Evolutionary conservation across 257 asterid genomes (phyloP), one percentile per base, ranked within the genome.

Genomic region (Solanum stenotomum): DNA sequence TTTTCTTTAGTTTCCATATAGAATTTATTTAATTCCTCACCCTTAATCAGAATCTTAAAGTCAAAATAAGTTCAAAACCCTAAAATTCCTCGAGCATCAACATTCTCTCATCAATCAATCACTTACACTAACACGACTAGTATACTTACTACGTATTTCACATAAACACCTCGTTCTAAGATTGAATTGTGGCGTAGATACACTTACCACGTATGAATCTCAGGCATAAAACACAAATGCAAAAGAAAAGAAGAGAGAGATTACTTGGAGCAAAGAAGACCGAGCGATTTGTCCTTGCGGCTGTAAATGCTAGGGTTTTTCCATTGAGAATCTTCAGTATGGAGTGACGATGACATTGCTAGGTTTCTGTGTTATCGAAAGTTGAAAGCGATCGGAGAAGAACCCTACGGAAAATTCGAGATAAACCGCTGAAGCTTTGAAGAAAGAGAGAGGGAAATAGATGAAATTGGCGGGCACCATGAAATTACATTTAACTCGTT

Each of bases 261-360:
- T 65, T 93, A 93, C 96, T 92, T 92, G 89, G 96, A 87, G 91
- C 95, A 93, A 29, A 93, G 88, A 83, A 91, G 90, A 81, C 95
- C 94, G 86, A 93, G 93, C 14, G 96, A 92, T 85, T 93, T 93
- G 65, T 93, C 94, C 90, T 93, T 92, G 86, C 96, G 94, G 86
- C 92, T 75, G 90, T 93, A 93, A 49, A 61, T 67, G 88, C 11
- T 86, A 40, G 91, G 92, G 67, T 84, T 90, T 88, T 90, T 90
- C 56, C 90, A 20, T 59, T 89, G 92, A 31, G 93, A 77, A 42
- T 91, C 93, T 79, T 79, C 85, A 38, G 90, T 72, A 44, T 86
- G 40, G 10, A 86, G 20, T 74, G 88, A 86, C 3, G 84, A 86
- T 52, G 88, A 86, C 88, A 72, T 49, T 44, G 34, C 38, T 34